Evolutionary conservation across 1,139 yeast genomes (phyloP), one percentile per base, ranked within the genome.

Genomic region (Kurtzmaniella quercitrusa): DNA sequence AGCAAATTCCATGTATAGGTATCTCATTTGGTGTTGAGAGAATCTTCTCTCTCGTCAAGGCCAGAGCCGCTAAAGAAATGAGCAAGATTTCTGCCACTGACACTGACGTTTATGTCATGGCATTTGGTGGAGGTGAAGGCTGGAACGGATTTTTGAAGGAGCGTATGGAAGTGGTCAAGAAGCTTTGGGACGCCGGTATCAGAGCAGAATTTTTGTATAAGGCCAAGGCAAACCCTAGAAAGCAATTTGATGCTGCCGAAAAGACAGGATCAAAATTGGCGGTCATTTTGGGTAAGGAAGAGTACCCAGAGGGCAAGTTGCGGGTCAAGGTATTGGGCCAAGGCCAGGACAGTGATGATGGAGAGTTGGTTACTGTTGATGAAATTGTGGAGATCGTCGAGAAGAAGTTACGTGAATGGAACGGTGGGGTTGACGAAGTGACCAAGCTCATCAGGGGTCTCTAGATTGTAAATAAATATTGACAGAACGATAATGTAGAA

Each of bases 161-260:
- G 68, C 84, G 98, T 70, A 88, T 93, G 96, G 58, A 75, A 34
- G 77, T 93, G 42, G 80, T 96, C 44, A 84, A 87, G 57, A 66
- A 71, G 54, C 76, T 93, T 53, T 93, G 98, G 98, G 73, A 74
- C 30, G 86, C 85, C 7, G 97, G 95, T 36, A 80, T 93, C 52
- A 94, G 88, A 60, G 75, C 95, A 36, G 98, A 93, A 68, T 93
- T 82, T 62, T 74, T 91, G 51, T 93, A 87, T 74, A 93, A 93
- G 67, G 77, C 87, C 44, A 93, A 93, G 69, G 95, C 95, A 44
- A 93, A 93, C 62, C 85, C 88, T 47, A 85, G 95, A 62, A 93
- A 91, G 64, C 98, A 93, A 68, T 93, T 93, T 51, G 98, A 91
- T 56, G 95, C 96, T 43, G 98, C 98, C 38, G 98, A 93, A 56